phyloP scores from a whole-genome alignment of 2,329 filamentous ascomycete genomes.

The Botrytis cinerea region DNA sequence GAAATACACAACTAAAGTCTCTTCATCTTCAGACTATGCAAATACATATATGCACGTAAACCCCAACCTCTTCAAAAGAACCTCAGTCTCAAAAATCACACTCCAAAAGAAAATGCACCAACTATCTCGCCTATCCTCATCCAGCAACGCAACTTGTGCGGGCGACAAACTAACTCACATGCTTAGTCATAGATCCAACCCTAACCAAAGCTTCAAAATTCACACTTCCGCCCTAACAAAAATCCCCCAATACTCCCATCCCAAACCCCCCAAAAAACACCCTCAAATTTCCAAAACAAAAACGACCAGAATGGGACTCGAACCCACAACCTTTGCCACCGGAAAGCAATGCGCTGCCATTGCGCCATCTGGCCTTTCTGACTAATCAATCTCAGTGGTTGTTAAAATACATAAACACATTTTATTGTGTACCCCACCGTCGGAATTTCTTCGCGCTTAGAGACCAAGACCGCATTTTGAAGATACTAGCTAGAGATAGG shows the following conservation, averaged over 20 bases:
- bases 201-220: background rate
- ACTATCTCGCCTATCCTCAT: background rate
- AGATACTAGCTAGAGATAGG: background rate
- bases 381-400: accelerated
- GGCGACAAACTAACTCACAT: background rate
- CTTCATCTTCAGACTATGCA: background rate
- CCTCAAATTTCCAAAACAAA: background rate
- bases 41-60: background rate
- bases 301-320: slow-evolving; percentile 35
- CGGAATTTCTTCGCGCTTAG: background rate
- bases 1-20: background rate
- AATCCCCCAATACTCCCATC: background rate
- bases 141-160: background rate
- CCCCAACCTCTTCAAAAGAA: background rate
- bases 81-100: background rate
- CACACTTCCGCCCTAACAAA: background rate
- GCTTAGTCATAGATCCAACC: background rate
- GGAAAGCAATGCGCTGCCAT: slow-evolving; percentile 39
- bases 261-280: background rate
- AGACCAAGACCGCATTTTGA: background rate
- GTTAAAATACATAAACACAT: background rate
- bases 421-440: background rate
- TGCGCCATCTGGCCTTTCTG: slow-evolving; percentile 30
- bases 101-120: background rate
- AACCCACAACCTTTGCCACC: slow-evolving; percentile 38